Conservation (phyloP, 2,329 filamentous ascomycete species). For the Sporothrix pallida region DNA sequence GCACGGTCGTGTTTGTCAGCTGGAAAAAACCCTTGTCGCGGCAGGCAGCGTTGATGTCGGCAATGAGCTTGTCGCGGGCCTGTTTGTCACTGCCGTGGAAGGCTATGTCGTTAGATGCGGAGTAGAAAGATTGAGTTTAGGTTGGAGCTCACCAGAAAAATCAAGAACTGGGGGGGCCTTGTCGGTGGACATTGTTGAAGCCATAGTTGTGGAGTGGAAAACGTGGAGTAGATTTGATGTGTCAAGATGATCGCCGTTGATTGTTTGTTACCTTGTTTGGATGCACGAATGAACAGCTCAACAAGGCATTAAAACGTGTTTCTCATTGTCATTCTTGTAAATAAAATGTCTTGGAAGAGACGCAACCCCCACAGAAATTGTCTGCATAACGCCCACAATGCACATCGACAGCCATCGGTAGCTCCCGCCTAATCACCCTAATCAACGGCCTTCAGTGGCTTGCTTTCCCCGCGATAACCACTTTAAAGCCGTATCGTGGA, state of each 20-base stretch:
- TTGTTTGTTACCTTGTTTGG: too few relatives aligned
- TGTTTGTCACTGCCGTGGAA: constrained; percentile 22
- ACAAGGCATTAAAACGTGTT: background rate
- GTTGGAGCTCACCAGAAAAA: background rate
- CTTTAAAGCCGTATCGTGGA: background rate
- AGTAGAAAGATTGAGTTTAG: background rate
- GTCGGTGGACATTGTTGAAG: background rate
- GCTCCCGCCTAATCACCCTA: background rate
- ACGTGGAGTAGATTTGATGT: background rate
- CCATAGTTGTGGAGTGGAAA: background rate
- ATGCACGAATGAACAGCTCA: background rate
- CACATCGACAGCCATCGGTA: background rate
- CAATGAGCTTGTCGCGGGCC: constrained; percentile 24
- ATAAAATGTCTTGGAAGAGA: too few relatives aligned
- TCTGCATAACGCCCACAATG: background rate
- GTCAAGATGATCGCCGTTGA: background rate
- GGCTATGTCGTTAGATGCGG: constrained; percentile 1
- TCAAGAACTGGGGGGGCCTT: background rate
- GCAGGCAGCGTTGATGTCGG: constrained; percentile 39
- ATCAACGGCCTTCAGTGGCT: background rate
- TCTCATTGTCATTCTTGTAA: too few relatives aligned
- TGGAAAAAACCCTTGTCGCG: constrained; percentile 42
- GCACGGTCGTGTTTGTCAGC: constrained; percentile 39
- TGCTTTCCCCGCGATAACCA: background rate
- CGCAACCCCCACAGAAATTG: background rate